Percentiles rank a stretch among this genome's conserved stretches.
Evolutionary conservation across 164 flowering plant genomes (phyloP).

Genomic region (Santalum album): DNA sequence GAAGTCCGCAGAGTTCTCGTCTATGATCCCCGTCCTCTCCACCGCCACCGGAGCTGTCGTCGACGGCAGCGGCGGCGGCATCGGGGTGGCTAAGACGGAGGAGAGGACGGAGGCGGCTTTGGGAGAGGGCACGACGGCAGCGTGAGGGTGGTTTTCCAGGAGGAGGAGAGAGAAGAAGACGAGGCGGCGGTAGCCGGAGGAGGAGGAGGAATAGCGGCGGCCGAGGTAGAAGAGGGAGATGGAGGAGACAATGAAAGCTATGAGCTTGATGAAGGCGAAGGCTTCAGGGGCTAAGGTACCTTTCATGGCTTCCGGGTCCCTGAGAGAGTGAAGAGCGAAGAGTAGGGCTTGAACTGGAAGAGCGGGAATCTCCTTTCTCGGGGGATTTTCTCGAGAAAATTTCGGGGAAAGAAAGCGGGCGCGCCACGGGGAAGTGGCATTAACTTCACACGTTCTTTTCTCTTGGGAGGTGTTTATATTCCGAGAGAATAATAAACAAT

Average conservation of each 20-base stretch:
- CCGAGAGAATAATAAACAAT: too few species aligned
- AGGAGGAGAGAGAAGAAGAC: slow-evolving; percentile 11
- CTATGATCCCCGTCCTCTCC: slow-evolving; percentile 32
- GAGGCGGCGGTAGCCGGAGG: slow-evolving; percentile 18
- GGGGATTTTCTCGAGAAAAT: too few species aligned
- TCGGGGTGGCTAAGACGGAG: not conserved
- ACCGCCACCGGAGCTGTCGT: slow-evolving; percentile 13
- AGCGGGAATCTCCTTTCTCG: too few species aligned
- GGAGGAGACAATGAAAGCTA: slow-evolving; percentile 21
- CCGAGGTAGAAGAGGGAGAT: slow-evolving; percentile 29
- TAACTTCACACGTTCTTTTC: too few species aligned
- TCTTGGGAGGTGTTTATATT: too few species aligned
- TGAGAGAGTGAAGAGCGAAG: not conserved
- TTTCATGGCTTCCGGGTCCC: slow-evolving; percentile 13
- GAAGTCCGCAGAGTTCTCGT: slow-evolving; percentile 33
- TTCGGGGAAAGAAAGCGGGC: too few species aligned
- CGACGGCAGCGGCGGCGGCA: slow-evolving; percentile 7
- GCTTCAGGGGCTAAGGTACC: slow-evolving; percentile 9
- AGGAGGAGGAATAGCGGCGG: slow-evolving; percentile 10
- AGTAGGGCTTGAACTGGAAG: too few species aligned
- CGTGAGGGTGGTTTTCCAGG: slow-evolving; percentile 2
- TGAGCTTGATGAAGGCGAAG: slow-evolving; percentile 18
- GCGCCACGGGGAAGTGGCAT: too few species aligned
- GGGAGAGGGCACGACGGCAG: slow-evolving; percentile 8
- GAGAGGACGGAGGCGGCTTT: slow-evolving; percentile 1